A percentile compares a stretch with the other conserved stretches of the same genome.
Evolutionary conservation across 345 rosid species (phyloP).

Genomic region (Rhodamnia argentea): DNA sequence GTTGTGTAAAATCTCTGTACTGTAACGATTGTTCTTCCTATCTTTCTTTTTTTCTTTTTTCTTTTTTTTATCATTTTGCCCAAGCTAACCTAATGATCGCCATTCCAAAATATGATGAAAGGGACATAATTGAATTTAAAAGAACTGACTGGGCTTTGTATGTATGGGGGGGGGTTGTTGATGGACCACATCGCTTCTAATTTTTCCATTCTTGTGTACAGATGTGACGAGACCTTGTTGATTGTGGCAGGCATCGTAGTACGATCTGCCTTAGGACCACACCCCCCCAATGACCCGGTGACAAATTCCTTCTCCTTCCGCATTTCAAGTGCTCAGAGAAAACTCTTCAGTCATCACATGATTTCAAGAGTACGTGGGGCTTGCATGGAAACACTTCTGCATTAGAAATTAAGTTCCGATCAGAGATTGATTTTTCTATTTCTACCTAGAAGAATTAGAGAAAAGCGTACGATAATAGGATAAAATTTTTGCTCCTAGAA

Average conservation of each 20-base stretch:
- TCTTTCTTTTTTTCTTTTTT: background rate
- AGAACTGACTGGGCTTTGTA: background rate
- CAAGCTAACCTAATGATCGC: background rate
- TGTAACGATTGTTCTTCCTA: background rate
- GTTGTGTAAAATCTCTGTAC: background rate
- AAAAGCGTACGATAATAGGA: no score
- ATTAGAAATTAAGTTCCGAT: no score
- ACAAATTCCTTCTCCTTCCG: background rate
- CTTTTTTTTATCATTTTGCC: background rate
- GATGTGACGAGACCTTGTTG: conserved; percentile 37
- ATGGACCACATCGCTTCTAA: conserved; percentile 1
- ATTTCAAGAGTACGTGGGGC: background rate
- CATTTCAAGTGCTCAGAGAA: background rate
- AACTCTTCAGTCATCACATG: background rate
- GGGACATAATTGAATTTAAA: background rate
- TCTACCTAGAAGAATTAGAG: no score
- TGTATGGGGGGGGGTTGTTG: background rate
- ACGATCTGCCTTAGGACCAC: background rate
- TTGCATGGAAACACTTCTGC: no score
- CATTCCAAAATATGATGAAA: background rate
- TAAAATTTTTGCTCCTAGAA: no score
- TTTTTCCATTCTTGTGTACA: conserved; percentile 18
- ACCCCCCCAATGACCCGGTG: background rate
- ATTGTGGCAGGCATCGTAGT: conserved; percentile 4
- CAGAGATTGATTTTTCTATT: no score